Evolutionary conservation across 2,329 filamentous ascomycete genomes (phyloP), one percentile per base, ranked within the genome.

Genomic region (Sporothrix humicola): DNA sequence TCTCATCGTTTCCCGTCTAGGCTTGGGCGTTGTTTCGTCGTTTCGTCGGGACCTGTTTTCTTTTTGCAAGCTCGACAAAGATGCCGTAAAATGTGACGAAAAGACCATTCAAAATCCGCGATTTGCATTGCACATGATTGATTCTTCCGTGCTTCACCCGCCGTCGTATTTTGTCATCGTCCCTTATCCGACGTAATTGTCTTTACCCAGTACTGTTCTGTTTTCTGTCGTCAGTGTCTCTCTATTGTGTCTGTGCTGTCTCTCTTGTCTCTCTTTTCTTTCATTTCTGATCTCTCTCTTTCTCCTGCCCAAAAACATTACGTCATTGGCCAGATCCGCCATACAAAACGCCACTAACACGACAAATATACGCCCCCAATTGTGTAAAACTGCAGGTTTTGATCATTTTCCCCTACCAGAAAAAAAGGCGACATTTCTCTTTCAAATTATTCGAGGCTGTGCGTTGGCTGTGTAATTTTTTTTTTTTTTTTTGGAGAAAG

Each of bases 251-350:
- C 59, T 63, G 2, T 63, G 17, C 17, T 44, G 37, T 44, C 59
- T 46, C 9, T 20, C 2, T 20, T 12, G 17, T 46, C 46, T 42
- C 23, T 46, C 46, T 17, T 15, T 65, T 42, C 37, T 65, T 10
- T 20, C 15, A 44, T 5, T 37, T 37, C 17, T 12, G 12, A 52
- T 13, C 26, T 37, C 58, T n/a, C n/a, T 13, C 9, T 17, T 10
- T 61, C 26, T 42, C 31, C 15, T 56, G 20, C 56, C 56, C 37
- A 44, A 23, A 26, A 44, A 5, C 5, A 66, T 66, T 46, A 48
- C 42, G 61, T 48, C 61, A 65, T 65, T 23, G 23, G n/a, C 26
- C 42, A 13, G n/a, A 48, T 42, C 61, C 61, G n/a, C 61, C 56
- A 12, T 46, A 3, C 23, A 20, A 46, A 10, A 23, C 61, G 5